Evolutionary conservation across 1,139 yeast species (phyloP).

Genomic region (Geotrichum klebahnii): DNA sequence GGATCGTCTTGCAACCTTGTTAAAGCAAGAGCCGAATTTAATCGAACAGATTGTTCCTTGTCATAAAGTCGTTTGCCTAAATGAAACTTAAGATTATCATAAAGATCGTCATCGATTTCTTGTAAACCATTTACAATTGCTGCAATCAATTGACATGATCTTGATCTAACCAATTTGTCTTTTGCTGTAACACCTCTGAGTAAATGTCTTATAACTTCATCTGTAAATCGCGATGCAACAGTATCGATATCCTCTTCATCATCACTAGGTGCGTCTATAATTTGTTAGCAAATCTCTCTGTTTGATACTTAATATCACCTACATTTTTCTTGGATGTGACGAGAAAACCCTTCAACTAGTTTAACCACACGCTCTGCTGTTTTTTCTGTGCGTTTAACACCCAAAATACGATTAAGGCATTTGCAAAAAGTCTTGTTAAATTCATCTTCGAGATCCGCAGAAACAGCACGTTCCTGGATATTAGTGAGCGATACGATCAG

Average conservation of each 20-base stretch:
- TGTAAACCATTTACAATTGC: slow-evolving; percentile 67
- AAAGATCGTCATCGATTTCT: slow-evolving; percentile 71
- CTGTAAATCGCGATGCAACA: slow-evolving; percentile 47
- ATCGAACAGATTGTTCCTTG: slow-evolving; percentile 71
- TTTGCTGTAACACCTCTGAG: slow-evolving; percentile 73
- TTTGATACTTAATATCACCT: slow-evolving; percentile 29
- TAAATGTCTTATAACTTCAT: slow-evolving; percentile 60
- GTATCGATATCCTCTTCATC: slow-evolving; percentile 45
- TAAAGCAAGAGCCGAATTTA: slow-evolving; percentile 77
- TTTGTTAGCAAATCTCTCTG: slow-evolving; percentile 34
- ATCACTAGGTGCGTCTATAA: slow-evolving; percentile 34
- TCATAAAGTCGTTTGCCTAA: slow-evolving; percentile 66
- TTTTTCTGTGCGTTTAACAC: slow-evolving; percentile 64
- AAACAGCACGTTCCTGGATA: slow-evolving; percentile 55
- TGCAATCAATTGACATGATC: slow-evolving; percentile 77
- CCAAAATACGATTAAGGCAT: slow-evolving; percentile 60
- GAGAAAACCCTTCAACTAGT: slow-evolving; percentile 64
- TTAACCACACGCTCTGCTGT: slow-evolving; percentile 77
- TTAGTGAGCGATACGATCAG: slow-evolving; percentile 60
- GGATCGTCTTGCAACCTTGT: slow-evolving; percentile 62
- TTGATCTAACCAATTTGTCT: slow-evolving; percentile 70
- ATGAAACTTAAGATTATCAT: slow-evolving; percentile 58
- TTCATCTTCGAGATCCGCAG: slow-evolving; percentile 50
- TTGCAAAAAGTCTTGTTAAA: slow-evolving; percentile 60
- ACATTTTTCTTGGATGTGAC: slow-evolving; percentile 44